A percentile compares a stretch with the other conserved stretches of the same genome.
Conservation (phyloP, 371 early-diverging fungal species). For the Circinella minor region DNA sequence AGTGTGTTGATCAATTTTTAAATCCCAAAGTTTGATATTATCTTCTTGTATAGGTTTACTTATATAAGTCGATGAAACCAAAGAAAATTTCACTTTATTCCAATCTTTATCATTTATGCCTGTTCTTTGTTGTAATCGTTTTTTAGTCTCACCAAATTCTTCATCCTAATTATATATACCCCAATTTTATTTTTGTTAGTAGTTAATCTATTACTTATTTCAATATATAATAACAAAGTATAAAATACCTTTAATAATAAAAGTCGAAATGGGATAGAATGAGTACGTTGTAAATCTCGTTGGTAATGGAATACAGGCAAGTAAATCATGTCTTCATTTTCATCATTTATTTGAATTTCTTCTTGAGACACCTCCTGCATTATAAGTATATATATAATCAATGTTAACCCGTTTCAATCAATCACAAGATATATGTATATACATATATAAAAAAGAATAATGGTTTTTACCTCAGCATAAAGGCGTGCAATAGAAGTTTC, state of each 20-base stretch:
- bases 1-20: constrained; percentile 46
- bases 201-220: no score
- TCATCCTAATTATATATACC: constrained; percentile 51
- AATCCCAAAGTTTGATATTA: constrained; percentile 53
- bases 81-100: constrained; percentile 71
- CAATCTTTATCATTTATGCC: constrained; percentile 89
- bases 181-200: no score
- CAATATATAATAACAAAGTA: no score
- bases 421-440: no score
- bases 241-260: constrained; percentile 58
- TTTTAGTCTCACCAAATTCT: constrained; percentile 69
- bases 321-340: constrained; percentile 46
- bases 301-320: constrained; percentile 79
- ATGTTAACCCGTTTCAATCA: no score
- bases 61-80: no score
- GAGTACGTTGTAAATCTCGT: constrained; percentile 65
- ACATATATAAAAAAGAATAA: no score
- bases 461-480: not conserved
- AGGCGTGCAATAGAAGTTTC: constrained; percentile 12
- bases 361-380: constrained; percentile 63
- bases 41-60: constrained; percentile 27
- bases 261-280: constrained; percentile 86
- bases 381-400: not conserved
- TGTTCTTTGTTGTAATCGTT: constrained; percentile 69
- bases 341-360: constrained; percentile 47